phyloP scores from a whole-genome alignment of 306 rosid species.

The Coriaria nepalensis region DNA sequence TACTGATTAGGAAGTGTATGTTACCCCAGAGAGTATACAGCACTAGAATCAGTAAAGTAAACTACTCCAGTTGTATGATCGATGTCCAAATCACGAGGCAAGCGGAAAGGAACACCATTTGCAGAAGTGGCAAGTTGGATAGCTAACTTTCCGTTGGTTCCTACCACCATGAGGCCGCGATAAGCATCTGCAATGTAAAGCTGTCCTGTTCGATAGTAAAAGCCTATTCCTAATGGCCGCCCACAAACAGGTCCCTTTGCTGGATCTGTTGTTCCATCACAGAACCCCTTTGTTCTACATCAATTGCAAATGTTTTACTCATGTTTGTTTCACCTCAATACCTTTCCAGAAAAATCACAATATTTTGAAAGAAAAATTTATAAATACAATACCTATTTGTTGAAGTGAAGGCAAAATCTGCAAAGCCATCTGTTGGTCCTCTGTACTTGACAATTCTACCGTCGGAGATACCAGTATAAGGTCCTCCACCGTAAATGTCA shows the following conservation, averaged over 20 bases:
- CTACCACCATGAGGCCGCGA: slow-evolving; percentile 17
- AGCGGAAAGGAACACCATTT: slow-evolving; percentile 11
- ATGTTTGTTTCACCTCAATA: no score
- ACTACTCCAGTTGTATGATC: slow-evolving; percentile 29
- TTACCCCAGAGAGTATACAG: slow-evolving; percentile 19
- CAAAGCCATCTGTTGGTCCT: slow-evolving; percentile 14
- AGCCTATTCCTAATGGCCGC: slow-evolving; percentile 39
- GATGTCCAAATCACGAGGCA: slow-evolving; percentile 23
- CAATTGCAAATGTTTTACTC: no score
- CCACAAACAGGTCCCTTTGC: slow-evolving; percentile 29
- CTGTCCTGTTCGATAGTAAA: slow-evolving; percentile 16
- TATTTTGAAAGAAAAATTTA: not conserved
- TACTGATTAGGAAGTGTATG: not conserved
- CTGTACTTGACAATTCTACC: slow-evolving; percentile 26
- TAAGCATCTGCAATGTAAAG: slow-evolving; percentile 35
- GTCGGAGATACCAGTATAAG: slow-evolving; percentile 28
- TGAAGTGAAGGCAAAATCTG: slow-evolving; percentile 24
- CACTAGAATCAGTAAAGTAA: slow-evolving; percentile 27
- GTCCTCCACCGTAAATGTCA: slow-evolving; percentile 19
- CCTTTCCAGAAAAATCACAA: slow-evolving; percentile 17
- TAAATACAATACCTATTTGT: slow-evolving; percentile 22
- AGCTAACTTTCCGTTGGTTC: slow-evolving; percentile 19
- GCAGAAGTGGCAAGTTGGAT: slow-evolving; percentile 3
- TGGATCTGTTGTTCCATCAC: slow-evolving; percentile 39
- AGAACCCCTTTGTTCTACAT: no score